These are phyloP conservation scores for Tolypocladium endophyticum DNA, from an alignment of 2,329 filamentous ascomycete species.

Conservation along the genomic window DNA sequence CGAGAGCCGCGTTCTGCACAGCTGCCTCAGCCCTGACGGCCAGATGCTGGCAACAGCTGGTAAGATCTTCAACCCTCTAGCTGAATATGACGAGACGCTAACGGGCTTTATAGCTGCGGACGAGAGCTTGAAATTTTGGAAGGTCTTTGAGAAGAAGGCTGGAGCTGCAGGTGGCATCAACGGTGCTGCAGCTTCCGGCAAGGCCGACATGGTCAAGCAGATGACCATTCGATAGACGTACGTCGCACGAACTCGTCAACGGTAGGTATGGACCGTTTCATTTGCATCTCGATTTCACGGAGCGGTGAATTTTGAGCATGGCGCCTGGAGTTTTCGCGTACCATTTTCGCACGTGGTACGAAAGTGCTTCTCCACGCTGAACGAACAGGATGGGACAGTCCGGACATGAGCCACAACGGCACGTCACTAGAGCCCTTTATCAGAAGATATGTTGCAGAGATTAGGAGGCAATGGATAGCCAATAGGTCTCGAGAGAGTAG, in stretches of 20 bases:
- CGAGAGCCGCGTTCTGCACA: slow-evolving; percentile 93
- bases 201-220: slow-evolving; percentile 83
- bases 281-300: slow-evolving; percentile 28
- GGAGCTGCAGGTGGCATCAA: slow-evolving; percentile 56
- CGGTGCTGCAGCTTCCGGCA: slow-evolving; percentile 58
- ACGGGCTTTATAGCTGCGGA: slow-evolving; percentile 55
- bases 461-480: not conserved
- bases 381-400: slow-evolving; percentile 21
- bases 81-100: not conserved
- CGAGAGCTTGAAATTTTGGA: slow-evolving; percentile 99
- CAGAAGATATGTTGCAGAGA: not conserved
- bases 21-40: slow-evolving; percentile 90
- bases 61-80: slow-evolving; percentile 25
- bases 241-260: slow-evolving; percentile 17
- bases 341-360: slow-evolving; percentile 35
- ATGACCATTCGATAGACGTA: slow-evolving; percentile 74
- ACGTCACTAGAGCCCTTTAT: slow-evolving; percentile 3
- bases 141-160: slow-evolving; percentile 98
- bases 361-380: slow-evolving; percentile 36
- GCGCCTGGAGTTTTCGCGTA: slow-evolving; percentile 34
- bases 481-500: not conserved
- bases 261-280: slow-evolving; percentile 37
- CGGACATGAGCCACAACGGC: slow-evolving; percentile 12
- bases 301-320: slow-evolving; percentile 38
- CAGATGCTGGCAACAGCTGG: slow-evolving; percentile 94